Evolutionary conservation across 2,329 filamentous ascomycete genomes (phyloP), one percentile per base, ranked within the genome.

Genomic region (Passalora sequoiae): DNA sequence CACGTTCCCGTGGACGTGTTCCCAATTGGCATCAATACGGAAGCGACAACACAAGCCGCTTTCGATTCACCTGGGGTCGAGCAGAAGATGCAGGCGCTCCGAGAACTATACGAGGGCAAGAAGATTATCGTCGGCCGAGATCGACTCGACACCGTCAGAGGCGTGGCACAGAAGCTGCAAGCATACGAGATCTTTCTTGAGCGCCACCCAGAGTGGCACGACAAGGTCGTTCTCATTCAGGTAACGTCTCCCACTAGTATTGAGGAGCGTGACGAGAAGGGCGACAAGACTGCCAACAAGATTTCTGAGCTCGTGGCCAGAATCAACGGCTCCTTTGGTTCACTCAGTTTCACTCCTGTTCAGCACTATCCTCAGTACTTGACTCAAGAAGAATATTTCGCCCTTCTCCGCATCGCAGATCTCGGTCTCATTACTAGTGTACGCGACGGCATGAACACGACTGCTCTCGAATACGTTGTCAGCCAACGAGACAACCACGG

Each of bases 391-490:
- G 89, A 97, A 67, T 97, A 97, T 66, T 94, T 95, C 66, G 89
- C 91, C 3, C 77, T 97, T n/a, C 76, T 97, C 40, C 82, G 91
- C 17, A 81, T 88, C 2, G 89, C 86, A 24, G 89, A 97, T 63
- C 86, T 96, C 54, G 91, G 89, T 3, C 74, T 97, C 38, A 96
- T 97, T 66, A 96, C 92, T 5, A 95, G 88, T 55, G 89, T 97
- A 16, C 81, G 91, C 47, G 92, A 97, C 64, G 91, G 91, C 46
- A 96, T 97, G 89, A 97, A 96, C 71, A 96, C 91, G 0, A 95
- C 89, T 15, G 94, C 88, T 63, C 73, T 97, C 56, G 92, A 97
- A 67, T 97, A 96, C 63, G 82, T 97, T 44, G 78, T 95, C 45
- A 94, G 88, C 65, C 91, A 97, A 67, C 85, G 87, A 59, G 84